Percentiles rank a stretch among this genome's conserved stretches.
Conservation (phyloP, 164 flowering plant species). For the Nymphaea thermarum region DNA sequence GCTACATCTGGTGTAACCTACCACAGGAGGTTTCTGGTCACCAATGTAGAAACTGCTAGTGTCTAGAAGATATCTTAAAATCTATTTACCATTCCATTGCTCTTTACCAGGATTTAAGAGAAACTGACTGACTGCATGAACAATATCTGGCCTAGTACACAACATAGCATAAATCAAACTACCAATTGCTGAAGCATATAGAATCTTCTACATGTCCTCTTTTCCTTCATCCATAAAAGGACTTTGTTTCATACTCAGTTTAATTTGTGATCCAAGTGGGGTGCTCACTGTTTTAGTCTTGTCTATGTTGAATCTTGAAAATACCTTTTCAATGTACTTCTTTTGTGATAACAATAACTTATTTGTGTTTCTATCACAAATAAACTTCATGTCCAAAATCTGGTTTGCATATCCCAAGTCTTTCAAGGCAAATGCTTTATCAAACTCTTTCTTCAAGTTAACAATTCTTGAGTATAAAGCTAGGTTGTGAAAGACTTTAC, state of each 20-base stretch:
- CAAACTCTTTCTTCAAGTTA: neutral
- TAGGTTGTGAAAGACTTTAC: too few species aligned
- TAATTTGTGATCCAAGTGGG: neutral
- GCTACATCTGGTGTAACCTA: conserved; percentile 3
- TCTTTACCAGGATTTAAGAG: neutral
- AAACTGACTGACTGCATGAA: neutral
- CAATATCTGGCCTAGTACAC: neutral
- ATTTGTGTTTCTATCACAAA: neutral
- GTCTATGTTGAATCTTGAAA: neutral
- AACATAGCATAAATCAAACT: conserved; percentile 5
- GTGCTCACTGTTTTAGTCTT: neutral
- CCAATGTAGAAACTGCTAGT: neutral
- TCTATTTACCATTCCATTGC: conserved; percentile 2
- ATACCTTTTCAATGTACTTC: conserved; percentile 1
- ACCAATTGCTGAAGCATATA: neutral
- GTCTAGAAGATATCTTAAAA: neutral
- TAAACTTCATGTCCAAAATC: neutral
- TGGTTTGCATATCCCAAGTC: neutral
- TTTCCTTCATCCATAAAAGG: neutral
- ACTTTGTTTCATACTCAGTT: neutral
- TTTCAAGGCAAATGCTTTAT: conserved; percentile 3
- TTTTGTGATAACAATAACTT: conserved; percentile 5
- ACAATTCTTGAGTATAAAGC: too few species aligned
- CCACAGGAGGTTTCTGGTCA: neutral
- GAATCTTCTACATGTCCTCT: neutral